A percentile compares a stretch with the other conserved stretches of the same genome.
These are phyloP conservation scores for Mycena belliarum DNA, from an alignment of 768 basidiomycete species.

Conservation along the genomic window DNA sequence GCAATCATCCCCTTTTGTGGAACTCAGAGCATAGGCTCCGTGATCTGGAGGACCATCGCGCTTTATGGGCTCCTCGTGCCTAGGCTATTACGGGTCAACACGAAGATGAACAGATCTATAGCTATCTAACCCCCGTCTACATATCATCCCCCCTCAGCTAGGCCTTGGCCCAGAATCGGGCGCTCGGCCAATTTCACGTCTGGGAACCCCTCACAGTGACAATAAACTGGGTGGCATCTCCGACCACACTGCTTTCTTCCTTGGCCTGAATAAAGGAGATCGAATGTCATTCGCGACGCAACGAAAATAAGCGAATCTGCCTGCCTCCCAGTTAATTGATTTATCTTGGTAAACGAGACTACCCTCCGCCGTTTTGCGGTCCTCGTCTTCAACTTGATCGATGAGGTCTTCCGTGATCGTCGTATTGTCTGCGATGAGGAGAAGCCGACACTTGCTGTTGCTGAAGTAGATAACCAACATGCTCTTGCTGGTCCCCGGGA, in stretches of 20 bases:
- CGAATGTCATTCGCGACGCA: background rate
- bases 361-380: background rate
- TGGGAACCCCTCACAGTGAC: background rate
- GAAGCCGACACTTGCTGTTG: conserved; percentile 3
- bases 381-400: background rate
- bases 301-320: background rate
- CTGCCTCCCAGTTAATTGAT: conserved; percentile 1
- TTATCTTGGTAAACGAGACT: background rate
- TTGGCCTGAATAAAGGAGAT: background rate
- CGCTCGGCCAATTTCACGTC: background rate
- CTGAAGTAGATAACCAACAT: background rate
- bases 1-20: no score
- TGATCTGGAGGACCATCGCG: no score
- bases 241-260: background rate
- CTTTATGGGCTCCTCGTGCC: background rate
- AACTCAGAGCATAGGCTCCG: no score
- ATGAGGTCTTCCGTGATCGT: background rate
- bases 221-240: background rate
- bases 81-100: background rate
- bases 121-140: no score
- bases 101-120: background rate
- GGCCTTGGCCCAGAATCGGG: background rate
- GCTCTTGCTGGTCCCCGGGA: conserved; percentile 3
- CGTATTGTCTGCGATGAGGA: background rate
- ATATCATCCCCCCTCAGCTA: no score